These are phyloP conservation scores for Ceratorhiza oryzae-sativae DNA, from an alignment of 1,284 basidiomycete genomes.

Conservation along the genomic window DNA sequence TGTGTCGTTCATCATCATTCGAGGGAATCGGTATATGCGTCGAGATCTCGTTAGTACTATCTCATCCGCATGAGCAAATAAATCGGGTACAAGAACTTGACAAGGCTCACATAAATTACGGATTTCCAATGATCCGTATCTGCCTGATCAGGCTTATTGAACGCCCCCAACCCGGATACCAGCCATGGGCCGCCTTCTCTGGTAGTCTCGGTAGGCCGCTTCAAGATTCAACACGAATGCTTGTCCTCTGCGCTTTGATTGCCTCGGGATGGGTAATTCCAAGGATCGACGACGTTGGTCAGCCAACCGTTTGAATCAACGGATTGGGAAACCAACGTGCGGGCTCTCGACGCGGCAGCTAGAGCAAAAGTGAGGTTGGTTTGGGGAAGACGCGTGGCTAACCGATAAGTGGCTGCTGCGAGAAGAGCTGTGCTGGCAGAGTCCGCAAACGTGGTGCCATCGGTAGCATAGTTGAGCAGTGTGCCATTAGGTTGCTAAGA, in stretches of 20 bases:
- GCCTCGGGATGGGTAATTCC: constrained; percentile 60
- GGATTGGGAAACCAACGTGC: constrained; percentile 51
- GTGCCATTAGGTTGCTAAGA: constrained; percentile 61
- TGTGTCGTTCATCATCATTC: too few relatives aligned
- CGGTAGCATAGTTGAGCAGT: constrained; percentile 74
- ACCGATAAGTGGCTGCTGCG: constrained; percentile 77
- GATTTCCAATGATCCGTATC: too few relatives aligned
- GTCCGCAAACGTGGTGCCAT: constrained; percentile 69
- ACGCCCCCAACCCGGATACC: background rate
- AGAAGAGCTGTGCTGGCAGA: constrained; percentile 77
- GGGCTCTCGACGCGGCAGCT: constrained; percentile 41
- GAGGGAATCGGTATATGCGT: too few relatives aligned
- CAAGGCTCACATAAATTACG: too few relatives aligned
- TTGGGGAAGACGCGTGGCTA: constrained; percentile 50
- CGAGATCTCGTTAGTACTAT: too few relatives aligned
- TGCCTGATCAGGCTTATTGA: too few relatives aligned
- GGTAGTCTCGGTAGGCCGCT: constrained; percentile 70
- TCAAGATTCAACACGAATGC: constrained; percentile 75
- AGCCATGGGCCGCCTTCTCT: background rate
- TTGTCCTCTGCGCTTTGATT: constrained; percentile 67
- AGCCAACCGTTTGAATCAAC: constrained; percentile 67
- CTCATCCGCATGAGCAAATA: too few relatives aligned
- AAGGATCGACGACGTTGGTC: constrained; percentile 73
- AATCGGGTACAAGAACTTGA: too few relatives aligned
- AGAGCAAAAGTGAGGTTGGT: constrained; percentile 39